phyloP scores from a whole-genome alignment of 345 rosid species.

The Cardamine chenopodiifolia region DNA sequence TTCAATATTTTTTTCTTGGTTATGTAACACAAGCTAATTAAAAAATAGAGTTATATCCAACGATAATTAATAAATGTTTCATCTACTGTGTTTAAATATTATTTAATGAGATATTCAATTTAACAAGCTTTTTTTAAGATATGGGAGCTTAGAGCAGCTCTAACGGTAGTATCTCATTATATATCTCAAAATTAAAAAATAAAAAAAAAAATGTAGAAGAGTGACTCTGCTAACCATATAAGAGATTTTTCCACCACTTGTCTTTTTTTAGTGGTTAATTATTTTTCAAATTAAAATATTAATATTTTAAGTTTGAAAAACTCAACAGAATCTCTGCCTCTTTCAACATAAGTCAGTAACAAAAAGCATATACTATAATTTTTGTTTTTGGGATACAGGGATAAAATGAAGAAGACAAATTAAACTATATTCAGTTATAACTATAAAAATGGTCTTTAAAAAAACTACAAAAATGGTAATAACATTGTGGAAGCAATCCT shows the following conservation, averaged over 20 bases:
- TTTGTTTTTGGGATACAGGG: not conserved
- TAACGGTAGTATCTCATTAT: too few relatives aligned
- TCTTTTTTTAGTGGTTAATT: too few relatives aligned
- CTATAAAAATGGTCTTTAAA: too few relatives aligned
- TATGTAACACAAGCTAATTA: not conserved
- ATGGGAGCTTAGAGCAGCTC: not conserved
- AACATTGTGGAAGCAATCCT: not conserved
- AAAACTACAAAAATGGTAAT: conserved; percentile 21
- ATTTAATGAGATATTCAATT: not conserved
- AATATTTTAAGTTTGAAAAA: too few relatives aligned
- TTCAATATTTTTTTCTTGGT: too few relatives aligned
- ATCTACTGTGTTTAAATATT: not conserved
- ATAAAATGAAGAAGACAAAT: conserved; percentile 17
- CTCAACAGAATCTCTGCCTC: too few relatives aligned
- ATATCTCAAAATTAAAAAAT: too few relatives aligned
- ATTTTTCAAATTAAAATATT: too few relatives aligned
- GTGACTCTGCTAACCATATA: too few relatives aligned
- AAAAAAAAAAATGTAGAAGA: too few relatives aligned
- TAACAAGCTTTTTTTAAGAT: not conserved
- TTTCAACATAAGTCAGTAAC: conserved; percentile 39
- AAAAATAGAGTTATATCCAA: not conserved
- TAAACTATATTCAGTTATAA: too few relatives aligned
- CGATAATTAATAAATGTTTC: not conserved
- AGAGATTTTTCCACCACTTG: too few relatives aligned
- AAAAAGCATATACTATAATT: conserved; percentile 23